Base-by-base conservation (phyloP, 176 grass and related monocot species). In the Aegilops umbellulata region DNA sequence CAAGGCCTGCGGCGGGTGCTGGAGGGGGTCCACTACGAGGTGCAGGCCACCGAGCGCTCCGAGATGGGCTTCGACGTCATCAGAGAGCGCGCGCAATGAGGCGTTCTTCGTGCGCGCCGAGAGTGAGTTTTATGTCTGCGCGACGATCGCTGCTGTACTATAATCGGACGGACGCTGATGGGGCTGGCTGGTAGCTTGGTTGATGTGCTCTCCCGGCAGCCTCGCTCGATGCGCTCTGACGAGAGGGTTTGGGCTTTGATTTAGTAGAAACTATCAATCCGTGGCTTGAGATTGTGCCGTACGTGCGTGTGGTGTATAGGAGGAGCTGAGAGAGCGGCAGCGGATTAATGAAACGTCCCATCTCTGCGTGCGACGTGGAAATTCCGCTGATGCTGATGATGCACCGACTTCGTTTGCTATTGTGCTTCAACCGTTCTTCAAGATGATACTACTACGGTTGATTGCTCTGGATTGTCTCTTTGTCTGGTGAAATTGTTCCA, bases 51-150 rank as follows among this genome's bases (percentile, higher is more conserved):
- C 5, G 96, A 98, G 24, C 26, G 93, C 57, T 92, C 96, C 62
- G 96, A 98, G 90, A 98, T 98, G 96, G 96, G 96, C 1, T 94
- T 95, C 86, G 96, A 98, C 86, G 79, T 98, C 70, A 98, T 98
- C 82, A 89, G 86, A 88, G 90, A 90, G 82, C 93, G 92, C 47
- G 96, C 96, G 8, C 87, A 98, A 58, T 98, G 87, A 53, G n/a
- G n/a, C n/a, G n/a, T n/a, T n/a, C n/a, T n/a, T n/a, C n/a, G n/a
- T n/a, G n/a, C n/a, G n/a, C n/a, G n/a, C n/a, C n/a, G n/a, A n/a
- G n/a, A n/a, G n/a, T n/a, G n/a, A n/a, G n/a, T n/a, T n/a, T n/a
- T n/a, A n/a, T n/a, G n/a, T n/a, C n/a, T n/a, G n/a, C n/a, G n/a
- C n/a, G 31, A 9, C 42, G 67, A 51, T 76, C 72, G 72, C 42